Base-by-base conservation (phyloP, 257 asterid species). In the Gynochthodes officinalis region DNA sequence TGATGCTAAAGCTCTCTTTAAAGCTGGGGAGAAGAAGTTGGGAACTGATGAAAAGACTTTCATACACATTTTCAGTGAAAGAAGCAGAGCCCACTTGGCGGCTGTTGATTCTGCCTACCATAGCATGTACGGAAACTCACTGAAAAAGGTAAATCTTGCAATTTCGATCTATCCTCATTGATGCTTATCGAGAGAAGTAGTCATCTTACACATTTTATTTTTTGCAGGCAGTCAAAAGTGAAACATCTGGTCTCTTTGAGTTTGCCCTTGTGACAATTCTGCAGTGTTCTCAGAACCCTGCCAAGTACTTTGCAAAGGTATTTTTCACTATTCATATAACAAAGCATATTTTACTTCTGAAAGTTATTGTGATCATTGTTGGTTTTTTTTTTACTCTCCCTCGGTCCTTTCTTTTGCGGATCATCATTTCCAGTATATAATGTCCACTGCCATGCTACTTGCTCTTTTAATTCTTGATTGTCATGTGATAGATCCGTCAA, bases 1-100 rank as follows among this genome's bases (percentile, higher is more conserved):
- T 69, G 99, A 95, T 85, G 97, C 99, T 76, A 90, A 85, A 82
- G 65, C 88, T 65, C 96, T 95, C 64, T 95, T 42, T 62, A 92
- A 89, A 80, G 98, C 99, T 27, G 99, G 99, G 54, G 99, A 90
- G 75, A 95, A 78, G 83, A 90, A 71, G 85, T 52, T 93, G 39
- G 98, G 99, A 75, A 95, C 98, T 35, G 99, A 95, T 64, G 99
- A 95, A 82, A 83, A 78, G 72, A 82, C 85, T 43, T 95, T 95
- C 74, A 84, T 92, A 60, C 82, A 77, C 74, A 82, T 95, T 30
- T 92, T 95, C 74, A 74, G 86, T 70, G 94, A 84, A 78, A 84
- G 89, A 76, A 90, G 96, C 84, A 78, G 86, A 65, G 85, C 96
- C 10, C 99, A 95, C 69, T 79, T 92, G 85, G 89, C 86, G 48